These are phyloP conservation scores for Fusarium duplospermum DNA, from an alignment of 2,329 filamentous ascomycete genomes.

Conservation along the genomic window DNA sequence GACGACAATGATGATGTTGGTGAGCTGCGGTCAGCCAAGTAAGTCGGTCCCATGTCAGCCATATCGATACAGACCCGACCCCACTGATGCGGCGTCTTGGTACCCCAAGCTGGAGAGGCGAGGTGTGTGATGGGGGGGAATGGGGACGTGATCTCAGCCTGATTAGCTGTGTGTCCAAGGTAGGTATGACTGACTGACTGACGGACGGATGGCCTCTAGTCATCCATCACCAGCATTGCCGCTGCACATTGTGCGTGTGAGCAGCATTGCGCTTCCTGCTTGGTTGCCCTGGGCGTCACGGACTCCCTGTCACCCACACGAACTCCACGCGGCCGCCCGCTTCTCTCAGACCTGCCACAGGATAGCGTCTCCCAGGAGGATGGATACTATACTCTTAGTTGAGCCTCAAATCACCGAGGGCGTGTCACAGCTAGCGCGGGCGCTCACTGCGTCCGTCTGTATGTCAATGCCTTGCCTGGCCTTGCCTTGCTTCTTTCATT, in stretches of 20 bases:
- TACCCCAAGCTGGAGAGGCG: neutral
- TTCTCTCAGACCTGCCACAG: neutral
- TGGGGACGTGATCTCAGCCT: neutral
- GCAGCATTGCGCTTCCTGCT: neutral
- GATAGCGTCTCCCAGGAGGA: slow-evolving; percentile 16
- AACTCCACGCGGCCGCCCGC: neutral
- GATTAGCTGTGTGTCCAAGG: neutral
- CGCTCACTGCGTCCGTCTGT: neutral
- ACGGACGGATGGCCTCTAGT: neutral
- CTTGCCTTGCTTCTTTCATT: neutral
- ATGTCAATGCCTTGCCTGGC: neutral
- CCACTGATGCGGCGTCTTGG: neutral
- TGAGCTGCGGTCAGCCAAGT: neutral
- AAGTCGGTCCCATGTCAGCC: neutral
- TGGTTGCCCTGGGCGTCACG: neutral
- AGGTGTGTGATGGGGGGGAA: neutral
- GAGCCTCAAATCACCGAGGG: slow-evolving; percentile 37
- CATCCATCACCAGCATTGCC: neutral
- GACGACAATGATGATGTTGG: slow-evolving; percentile 2
- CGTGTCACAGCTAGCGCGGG: slow-evolving; percentile 15
- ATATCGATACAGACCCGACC: neutral
- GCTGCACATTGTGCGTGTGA: neutral
- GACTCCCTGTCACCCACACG: neutral
- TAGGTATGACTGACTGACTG: neutral
- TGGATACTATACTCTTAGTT: slow-evolving; percentile 17